These are phyloP conservation scores for Endotrypanum monterogeii DNA, from an alignment of 208 protist genomes.

Conservation along the genomic window DNA sequence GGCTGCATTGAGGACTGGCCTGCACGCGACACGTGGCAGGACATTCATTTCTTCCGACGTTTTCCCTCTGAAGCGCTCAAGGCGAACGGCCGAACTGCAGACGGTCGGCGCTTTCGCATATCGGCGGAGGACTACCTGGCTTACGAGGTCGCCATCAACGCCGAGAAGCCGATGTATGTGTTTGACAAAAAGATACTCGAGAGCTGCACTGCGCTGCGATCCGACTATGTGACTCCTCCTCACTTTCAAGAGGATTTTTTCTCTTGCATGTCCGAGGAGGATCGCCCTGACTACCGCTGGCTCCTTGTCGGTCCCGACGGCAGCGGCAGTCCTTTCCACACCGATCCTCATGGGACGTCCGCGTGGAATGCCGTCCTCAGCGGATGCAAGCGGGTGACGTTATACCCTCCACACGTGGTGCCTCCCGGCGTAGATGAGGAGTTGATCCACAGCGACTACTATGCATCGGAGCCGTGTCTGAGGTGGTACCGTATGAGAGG, in stretches of 20 bases:
- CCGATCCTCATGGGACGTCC: constrained; percentile 40
- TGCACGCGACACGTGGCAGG: constrained; percentile 23
- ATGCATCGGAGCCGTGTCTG: constrained; percentile 41
- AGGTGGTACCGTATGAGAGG: constrained; percentile 31
- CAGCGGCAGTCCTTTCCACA: constrained; percentile 47
- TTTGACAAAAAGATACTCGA: constrained; percentile 49
- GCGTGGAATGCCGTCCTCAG: constrained; percentile 51
- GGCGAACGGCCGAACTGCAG: constrained; percentile 34
- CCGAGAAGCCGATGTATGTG: constrained; percentile 52
- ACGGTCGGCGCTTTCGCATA: constrained; percentile 37
- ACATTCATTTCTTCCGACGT: constrained; percentile 8
- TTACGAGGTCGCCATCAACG: constrained; percentile 27
- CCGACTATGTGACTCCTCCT: constrained; percentile 30
- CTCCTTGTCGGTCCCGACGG: constrained; percentile 41
- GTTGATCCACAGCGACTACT: constrained; percentile 51
- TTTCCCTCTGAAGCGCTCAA: constrained; percentile 24
- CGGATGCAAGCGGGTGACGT: constrained; percentile 42
- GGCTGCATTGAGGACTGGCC: constrained; percentile 38
- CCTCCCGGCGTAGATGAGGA: constrained; percentile 39
- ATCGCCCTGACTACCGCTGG: constrained; percentile 49
- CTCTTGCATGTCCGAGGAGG: constrained; percentile 32
- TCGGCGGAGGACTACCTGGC: constrained; percentile 27
- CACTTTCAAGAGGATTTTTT: constrained; percentile 48
- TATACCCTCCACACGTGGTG: constrained; percentile 43
- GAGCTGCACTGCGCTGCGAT: constrained; percentile 2